A percentile compares a stretch with the other conserved stretches of the same genome.
Evolutionary conservation across 1,139 yeast species (phyloP).

Genomic region (Meyerozyma athensensis): DNA sequence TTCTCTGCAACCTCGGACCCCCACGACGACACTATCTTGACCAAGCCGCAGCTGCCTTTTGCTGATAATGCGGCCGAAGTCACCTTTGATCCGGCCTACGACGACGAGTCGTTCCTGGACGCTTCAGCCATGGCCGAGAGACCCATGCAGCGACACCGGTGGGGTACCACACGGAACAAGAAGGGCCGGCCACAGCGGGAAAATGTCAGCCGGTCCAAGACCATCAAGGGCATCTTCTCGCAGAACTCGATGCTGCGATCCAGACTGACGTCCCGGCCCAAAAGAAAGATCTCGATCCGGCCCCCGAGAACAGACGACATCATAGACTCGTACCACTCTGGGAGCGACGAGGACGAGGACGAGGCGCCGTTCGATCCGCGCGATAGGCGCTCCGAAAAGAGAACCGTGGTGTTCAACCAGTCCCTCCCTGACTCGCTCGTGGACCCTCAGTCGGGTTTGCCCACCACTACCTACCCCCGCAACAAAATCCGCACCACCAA

Average conservation of each 20-base stretch:
- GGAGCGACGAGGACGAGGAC: conserved; percentile 15
- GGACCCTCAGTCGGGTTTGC: conserved; percentile 23
- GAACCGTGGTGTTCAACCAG: conserved; percentile 65
- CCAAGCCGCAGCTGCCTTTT: conserved; percentile 3
- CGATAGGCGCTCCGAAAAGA: conserved; percentile 38
- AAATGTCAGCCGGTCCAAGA: conserved; percentile 42
- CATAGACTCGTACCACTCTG: conserved; percentile 20
- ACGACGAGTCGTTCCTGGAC: conserved; percentile 8
- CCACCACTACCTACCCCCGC: conserved; percentile 37
- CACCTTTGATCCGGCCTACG: conserved; percentile 4
- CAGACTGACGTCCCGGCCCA: conserved; percentile 7
- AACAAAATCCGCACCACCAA: conserved; percentile 59
- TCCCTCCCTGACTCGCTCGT: conserved; percentile 40
- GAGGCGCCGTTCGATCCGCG: conserved; percentile 30
- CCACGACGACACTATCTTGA: not conserved
- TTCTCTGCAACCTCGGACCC: not conserved
- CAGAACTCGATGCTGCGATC: conserved; percentile 10
- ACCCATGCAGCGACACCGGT: conserved; percentile 67
- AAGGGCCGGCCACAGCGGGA: conserved; percentile 59
- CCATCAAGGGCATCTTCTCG: conserved; percentile 32
- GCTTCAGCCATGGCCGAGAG: conserved; percentile 6
- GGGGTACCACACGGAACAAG: conserved; percentile 86
- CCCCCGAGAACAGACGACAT: conserved; percentile 24
- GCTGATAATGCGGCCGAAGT: conserved; percentile 4
- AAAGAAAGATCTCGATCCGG: conserved; percentile 14